Base-by-base conservation (phyloP, 2,329 filamentous ascomycete species). In the Aspergillaceae sp. region DNA sequence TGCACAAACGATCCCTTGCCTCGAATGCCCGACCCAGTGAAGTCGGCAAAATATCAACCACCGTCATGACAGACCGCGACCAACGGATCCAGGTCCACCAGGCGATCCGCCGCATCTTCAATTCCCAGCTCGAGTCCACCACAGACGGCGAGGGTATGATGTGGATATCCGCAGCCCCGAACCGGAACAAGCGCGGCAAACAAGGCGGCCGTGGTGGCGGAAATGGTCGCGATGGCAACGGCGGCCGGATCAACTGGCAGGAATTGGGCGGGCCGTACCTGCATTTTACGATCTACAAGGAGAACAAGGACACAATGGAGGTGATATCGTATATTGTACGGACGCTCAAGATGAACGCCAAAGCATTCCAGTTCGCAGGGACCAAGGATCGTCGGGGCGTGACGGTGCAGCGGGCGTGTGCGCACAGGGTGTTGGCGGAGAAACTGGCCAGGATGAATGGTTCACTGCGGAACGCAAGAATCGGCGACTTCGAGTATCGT, bases 291-390 rank as follows among this genome's bases (percentile, higher is more conserved):
- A 74, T 96, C 43, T 94, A 91, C 78, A 96, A 96, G 70, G 90
- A 95, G 70, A 96, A 96, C 70, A 90, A 91, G 62, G 90, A 96
- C 62, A 96, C 90, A 1, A 94, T 95, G 86, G 90, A 96, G 57
- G 84, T 87, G 0, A 75, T 94, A 44, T 83, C 80, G 44, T 87
- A 85, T 58, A 77, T 96, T 36, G 80, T 83, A 1, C 84, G 84
- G 38, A 77, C 84, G 52, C 69, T 94, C 51, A 86, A 84, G 60
- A 73, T 86, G 52, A 76, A 76, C 36, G 62, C 76, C 3, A 89
- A 86, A 62, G 75, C 78, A 28, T 86, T 90, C 56, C 76, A 80
- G 48, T 91, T 95, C 57, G 88, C 90, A 3, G 90, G 90, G 6
- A 96, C 89, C 48, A 96, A 96, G 67, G 90, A 96, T 62, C 80